Conservation (phyloP, 805 yeast species). For the Ogataea paraovalis region DNA sequence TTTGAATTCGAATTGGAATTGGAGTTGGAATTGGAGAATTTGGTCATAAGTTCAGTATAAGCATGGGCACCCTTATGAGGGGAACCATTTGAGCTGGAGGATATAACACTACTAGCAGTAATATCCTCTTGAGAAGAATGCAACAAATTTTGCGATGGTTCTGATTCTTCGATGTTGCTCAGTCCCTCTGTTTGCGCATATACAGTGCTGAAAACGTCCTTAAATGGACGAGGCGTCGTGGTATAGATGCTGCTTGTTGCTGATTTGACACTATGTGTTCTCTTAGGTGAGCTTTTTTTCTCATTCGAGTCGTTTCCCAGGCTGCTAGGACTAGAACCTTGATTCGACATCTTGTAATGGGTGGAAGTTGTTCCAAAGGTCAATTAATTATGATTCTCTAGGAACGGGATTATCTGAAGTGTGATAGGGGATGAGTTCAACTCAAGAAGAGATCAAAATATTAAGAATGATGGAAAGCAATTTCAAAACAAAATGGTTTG, state of each 20-base stretch:
- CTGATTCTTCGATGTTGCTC: not conserved
- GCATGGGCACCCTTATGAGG: constrained; percentile 7
- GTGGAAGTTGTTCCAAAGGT: too few relatives aligned
- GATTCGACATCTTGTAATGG: not conserved
- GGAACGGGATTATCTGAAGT: too few relatives aligned
- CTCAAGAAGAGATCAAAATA: too few relatives aligned
- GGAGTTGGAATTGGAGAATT: not conserved
- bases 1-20: too few relatives aligned
- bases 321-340: not conserved
- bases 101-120: not conserved
- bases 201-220: not conserved
- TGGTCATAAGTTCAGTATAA: constrained; percentile 3
- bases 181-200: not conserved
- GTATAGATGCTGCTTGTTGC: not conserved
- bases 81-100: not conserved
- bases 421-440: too few relatives aligned
- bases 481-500: not conserved
- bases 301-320: not conserved
- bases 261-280: not conserved
- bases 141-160: not conserved
- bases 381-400: too few relatives aligned
- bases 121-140: not conserved
- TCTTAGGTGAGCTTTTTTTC: not conserved
- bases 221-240: not conserved
- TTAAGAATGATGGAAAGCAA: too few relatives aligned